A percentile compares a stretch with the other conserved stretches of the same genome.
phyloP scores from a whole-genome alignment of 73 alveolate species.

The Paramecium sonneborni region DNA sequence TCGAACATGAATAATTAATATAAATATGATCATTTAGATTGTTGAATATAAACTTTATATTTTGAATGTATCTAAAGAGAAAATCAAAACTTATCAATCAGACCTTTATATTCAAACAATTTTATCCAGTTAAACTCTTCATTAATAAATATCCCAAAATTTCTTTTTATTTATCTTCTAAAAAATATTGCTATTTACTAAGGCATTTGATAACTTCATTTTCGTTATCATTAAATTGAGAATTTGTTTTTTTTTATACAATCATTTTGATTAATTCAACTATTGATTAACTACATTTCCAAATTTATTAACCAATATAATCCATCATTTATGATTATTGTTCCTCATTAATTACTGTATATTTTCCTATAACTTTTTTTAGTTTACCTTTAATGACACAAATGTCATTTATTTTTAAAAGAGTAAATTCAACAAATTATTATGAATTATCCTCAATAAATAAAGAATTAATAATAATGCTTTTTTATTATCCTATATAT shows the following conservation, averaged over 20 bases:
- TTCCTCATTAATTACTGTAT: neutral
- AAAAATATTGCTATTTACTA: neutral
- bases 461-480: neutral
- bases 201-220: neutral
- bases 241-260: neutral
- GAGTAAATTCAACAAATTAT: neutral
- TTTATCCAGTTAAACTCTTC: neutral
- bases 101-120: neutral
- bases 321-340: neutral
- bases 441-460: neutral
- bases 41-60: neutral
- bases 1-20: neutral
- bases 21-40: neutral
- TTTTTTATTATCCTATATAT: neutral
- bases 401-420: neutral
- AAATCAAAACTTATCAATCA: neutral
- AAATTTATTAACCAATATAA: neutral
- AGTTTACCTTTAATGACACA: neutral
- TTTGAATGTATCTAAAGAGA: neutral
- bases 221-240: neutral
- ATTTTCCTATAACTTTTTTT: neutral
- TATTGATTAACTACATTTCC: conserved; percentile 8
- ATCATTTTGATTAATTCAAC: neutral
- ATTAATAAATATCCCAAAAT: neutral
- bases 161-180: neutral